These are phyloP conservation scores for Pholiota adiposa DNA, from an alignment of 1,284 basidiomycete species.

Conservation along the genomic window DNA sequence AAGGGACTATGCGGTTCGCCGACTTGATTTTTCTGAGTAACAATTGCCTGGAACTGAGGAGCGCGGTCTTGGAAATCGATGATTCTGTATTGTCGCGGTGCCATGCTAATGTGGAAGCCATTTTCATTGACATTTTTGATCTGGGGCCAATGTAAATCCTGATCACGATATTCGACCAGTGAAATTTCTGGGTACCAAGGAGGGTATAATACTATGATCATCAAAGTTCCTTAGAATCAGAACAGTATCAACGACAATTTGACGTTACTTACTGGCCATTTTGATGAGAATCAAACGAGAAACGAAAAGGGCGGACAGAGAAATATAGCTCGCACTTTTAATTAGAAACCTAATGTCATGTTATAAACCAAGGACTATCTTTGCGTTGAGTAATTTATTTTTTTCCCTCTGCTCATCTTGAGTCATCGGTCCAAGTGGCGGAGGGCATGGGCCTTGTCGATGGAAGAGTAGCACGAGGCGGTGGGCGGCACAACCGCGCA, in stretches of 20 bases:
- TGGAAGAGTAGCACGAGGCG: not conserved
- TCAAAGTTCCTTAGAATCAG: not conserved
- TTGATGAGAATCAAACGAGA: not conserved
- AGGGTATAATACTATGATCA: not conserved
- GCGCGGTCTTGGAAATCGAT: not conserved
- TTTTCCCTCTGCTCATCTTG: not conserved
- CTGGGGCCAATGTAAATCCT: not conserved
- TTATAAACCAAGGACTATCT: not conserved
- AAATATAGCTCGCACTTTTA: not conserved
- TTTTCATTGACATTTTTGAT: not conserved
- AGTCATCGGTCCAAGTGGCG: not conserved
- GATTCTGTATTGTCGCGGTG: not conserved
- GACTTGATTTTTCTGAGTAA: not conserved
- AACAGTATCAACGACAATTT: not conserved
- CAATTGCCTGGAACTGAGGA: not conserved
- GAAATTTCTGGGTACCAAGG: not conserved
- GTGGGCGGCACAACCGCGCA: not conserved
- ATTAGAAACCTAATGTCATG: not conserved
- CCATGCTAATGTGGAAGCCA: not conserved
- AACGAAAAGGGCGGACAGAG: not conserved
- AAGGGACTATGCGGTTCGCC: not conserved
- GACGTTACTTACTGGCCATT: not conserved
- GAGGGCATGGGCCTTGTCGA: not conserved
- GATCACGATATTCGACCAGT: not conserved
- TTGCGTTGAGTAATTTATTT: not conserved